Conservation (phyloP, 371 early-diverging fungal genomes). For the Mucor racemosus region DNA sequence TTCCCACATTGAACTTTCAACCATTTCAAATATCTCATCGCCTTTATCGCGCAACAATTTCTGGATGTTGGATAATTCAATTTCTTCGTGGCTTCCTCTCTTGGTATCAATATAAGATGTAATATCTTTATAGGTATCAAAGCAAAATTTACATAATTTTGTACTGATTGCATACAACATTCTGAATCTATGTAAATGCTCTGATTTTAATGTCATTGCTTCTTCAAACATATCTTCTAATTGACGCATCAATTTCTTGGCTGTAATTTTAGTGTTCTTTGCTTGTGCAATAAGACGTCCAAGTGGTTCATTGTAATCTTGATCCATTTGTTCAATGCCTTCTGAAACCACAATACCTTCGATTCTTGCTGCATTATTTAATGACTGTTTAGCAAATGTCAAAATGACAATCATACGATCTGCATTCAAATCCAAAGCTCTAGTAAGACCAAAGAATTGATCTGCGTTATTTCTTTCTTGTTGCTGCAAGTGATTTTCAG, state of each 20-base stretch:
- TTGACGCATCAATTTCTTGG: slow-evolving; percentile 70
- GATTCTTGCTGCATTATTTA: slow-evolving; percentile 40
- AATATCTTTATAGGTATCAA: slow-evolving; percentile 43
- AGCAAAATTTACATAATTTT: slow-evolving; percentile 56
- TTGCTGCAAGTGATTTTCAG: slow-evolving; percentile 60
- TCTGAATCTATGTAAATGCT: slow-evolving; percentile 55
- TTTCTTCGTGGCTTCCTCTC: slow-evolving; percentile 49
- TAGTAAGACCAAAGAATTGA: slow-evolving; percentile 60
- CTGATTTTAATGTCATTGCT: slow-evolving; percentile 58
- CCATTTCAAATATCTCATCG: slow-evolving; percentile 57
- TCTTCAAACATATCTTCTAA: slow-evolving; percentile 69
- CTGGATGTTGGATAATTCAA: slow-evolving; percentile 51
- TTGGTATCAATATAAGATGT: slow-evolving; percentile 34
- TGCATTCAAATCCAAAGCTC: slow-evolving; percentile 65
- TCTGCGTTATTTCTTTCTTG: slow-evolving; percentile 47
- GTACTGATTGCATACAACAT: slow-evolving; percentile 56
- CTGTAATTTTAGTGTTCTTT: slow-evolving; percentile 65
- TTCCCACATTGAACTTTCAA: slow-evolving; percentile 67
- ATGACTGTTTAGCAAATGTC: slow-evolving; percentile 49
- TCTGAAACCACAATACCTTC: slow-evolving; percentile 33
- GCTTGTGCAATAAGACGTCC: slow-evolving; percentile 59
- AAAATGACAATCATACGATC: slow-evolving; percentile 71
- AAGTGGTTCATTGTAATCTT: slow-evolving; percentile 65
- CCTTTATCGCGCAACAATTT: slow-evolving; percentile 55
- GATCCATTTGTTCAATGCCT: slow-evolving; percentile 36